phyloP scores from a whole-genome alignment of 305 asterid genomes.

The Fraxinus latifolia region DNA sequence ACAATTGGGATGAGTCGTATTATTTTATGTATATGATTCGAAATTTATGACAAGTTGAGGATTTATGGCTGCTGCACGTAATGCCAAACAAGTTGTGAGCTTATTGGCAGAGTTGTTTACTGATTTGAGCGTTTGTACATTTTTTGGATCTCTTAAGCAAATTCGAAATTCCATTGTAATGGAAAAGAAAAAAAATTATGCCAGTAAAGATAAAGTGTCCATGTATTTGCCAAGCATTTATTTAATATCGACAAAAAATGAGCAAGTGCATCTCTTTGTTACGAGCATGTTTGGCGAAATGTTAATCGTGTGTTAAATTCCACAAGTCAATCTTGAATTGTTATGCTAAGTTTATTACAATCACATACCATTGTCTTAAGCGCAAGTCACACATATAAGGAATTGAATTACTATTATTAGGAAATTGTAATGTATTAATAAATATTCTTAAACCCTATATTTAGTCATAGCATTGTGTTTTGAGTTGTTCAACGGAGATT shows the following conservation, averaged over 20 bases:
- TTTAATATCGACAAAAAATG: background rate
- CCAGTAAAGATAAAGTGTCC: background rate
- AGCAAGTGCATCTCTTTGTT: background rate
- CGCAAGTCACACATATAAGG: background rate
- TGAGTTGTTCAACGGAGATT: no score
- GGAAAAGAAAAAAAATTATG: background rate
- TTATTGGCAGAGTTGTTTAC: background rate
- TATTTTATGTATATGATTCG: slow-evolving; percentile 6
- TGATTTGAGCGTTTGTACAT: background rate
- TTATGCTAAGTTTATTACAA: background rate
- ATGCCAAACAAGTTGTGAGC: slow-evolving; percentile 3
- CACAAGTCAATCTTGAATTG: background rate
- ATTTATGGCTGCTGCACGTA: background rate
- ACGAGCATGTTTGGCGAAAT: background rate
- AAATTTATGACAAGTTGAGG: slow-evolving; percentile 7
- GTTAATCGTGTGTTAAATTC: background rate
- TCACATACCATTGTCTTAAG: background rate
- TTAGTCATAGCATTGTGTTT: no score
- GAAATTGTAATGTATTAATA: no score
- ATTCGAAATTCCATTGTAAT: background rate
- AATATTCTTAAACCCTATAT: no score
- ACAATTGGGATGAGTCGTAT: slow-evolving; percentile 4
- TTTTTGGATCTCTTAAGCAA: background rate
- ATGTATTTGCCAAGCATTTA: background rate
- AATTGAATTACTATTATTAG: background rate